phyloP scores from a whole-genome alignment of 1,139 yeast species.

The Suhomyces yuchorum region DNA sequence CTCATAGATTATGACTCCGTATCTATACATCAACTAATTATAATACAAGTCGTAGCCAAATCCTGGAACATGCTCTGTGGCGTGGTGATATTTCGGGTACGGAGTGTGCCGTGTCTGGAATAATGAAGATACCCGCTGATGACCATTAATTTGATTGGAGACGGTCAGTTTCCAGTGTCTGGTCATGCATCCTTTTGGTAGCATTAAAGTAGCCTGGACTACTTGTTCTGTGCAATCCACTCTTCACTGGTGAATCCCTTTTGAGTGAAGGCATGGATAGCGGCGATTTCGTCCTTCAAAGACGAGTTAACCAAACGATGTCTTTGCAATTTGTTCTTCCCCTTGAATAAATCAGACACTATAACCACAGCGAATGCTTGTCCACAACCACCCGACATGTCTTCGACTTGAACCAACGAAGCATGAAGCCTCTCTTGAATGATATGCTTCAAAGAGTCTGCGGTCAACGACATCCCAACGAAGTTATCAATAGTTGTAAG shows the following conservation, averaged over 20 bases:
- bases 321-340: conserved; percentile 83
- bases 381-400: conserved; percentile 84
- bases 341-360: conserved; percentile 69
- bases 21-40: neutral
- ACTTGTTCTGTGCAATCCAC: conserved; percentile 54
- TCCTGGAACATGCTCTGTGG: too few relatives aligned
- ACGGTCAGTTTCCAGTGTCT: too few relatives aligned
- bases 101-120: too few relatives aligned
- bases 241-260: conserved; percentile 77
- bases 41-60: neutral
- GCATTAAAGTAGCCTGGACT: too few relatives aligned
- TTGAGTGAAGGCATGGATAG: conserved; percentile 94
- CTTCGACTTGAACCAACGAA: conserved; percentile 61
- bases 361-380: conserved; percentile 86
- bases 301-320: conserved; percentile 83
- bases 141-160: too few relatives aligned
- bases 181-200: too few relatives aligned
- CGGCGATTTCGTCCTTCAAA: conserved; percentile 77
- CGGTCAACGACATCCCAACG: conserved; percentile 42
- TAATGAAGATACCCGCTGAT: too few relatives aligned
- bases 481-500: neutral
- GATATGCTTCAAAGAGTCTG: conserved; percentile 47
- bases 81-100: too few relatives aligned
- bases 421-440: conserved; percentile 57
- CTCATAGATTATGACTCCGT: conserved; percentile 1